phyloP scores from a whole-genome alignment of 2,329 filamentous ascomycete species.

The Dothideomycetes sp. region DNA sequence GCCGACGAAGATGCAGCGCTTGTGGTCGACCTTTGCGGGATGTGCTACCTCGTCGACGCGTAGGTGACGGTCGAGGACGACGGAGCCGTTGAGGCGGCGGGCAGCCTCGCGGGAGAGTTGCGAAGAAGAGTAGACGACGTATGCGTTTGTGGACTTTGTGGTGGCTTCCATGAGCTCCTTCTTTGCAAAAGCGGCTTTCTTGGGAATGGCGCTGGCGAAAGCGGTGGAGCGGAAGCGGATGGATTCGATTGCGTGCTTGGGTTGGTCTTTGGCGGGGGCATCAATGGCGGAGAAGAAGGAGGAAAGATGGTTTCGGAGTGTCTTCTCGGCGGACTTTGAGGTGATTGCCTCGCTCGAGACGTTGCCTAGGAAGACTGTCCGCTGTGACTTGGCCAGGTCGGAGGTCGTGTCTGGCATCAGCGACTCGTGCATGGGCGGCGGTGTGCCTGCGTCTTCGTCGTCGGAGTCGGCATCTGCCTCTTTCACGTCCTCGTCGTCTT shows the following conservation, averaged over 20 bases:
- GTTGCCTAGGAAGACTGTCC: constrained; percentile 89
- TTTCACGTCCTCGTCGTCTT: constrained; percentile 12
- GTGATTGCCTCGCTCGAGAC: constrained; percentile 75
- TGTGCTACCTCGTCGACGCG: constrained; percentile 86
- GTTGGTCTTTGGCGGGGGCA: constrained; percentile 29
- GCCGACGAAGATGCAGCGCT: constrained; percentile 88
- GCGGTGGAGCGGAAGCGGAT: constrained; percentile 90
- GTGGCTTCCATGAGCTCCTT: constrained; percentile 85
- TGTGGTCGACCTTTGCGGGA: constrained; percentile 70
- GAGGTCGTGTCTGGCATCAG: constrained; percentile 28
- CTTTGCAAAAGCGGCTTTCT: constrained; percentile 88
- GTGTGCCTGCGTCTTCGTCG: constrained; percentile 27
- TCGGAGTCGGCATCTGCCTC: constrained; percentile 18
- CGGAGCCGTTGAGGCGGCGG: constrained; percentile 67
- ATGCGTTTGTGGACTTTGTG: constrained; percentile 87
- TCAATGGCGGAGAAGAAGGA: constrained; percentile 54
- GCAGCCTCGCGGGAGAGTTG: constrained; percentile 67
- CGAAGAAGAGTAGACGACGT: constrained; percentile 73
- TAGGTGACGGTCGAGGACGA: constrained; percentile 77
- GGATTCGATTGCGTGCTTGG: constrained; percentile 67
- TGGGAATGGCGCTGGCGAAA: constrained; percentile 71
- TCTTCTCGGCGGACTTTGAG: constrained; percentile 70
- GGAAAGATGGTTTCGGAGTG: constrained; percentile 63
- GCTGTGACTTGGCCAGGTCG: constrained; percentile 73
- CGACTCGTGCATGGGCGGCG: constrained; percentile 45